These are phyloP conservation scores for Rhizopogon rudus DNA, from an alignment of 768 basidiomycete genomes.

Conservation along the genomic window DNA sequence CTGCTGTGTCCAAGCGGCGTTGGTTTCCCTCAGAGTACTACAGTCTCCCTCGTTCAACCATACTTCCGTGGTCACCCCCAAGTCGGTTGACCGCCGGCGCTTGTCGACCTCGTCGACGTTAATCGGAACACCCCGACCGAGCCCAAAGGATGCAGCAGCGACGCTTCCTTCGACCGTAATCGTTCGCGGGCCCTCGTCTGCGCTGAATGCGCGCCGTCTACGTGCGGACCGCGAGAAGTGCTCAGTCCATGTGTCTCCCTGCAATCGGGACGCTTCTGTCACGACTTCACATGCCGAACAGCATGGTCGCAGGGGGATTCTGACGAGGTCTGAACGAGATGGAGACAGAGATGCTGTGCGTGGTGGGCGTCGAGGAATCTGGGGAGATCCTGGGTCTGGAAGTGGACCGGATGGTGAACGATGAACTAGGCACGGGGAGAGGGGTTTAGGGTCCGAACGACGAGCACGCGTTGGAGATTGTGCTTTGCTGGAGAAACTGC, in stretches of 20 bases:
- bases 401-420: conserved; percentile 26
- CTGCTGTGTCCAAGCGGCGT: background rate
- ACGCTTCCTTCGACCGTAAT: conserved; percentile 25
- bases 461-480: conserved; percentile 38
- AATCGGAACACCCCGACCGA: conserved; percentile 30
- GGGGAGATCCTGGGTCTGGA: conserved; percentile 1
- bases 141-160: conserved; percentile 19
- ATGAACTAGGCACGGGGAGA: conserved; percentile 54
- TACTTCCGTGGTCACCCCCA: background rate
- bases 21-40: background rate
- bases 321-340: conserved; percentile 36
- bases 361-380: conserved; percentile 10
- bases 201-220: conserved; percentile 47
- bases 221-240: conserved; percentile 60
- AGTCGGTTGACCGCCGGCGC: conserved; percentile 43
- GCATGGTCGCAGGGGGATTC: conserved; percentile 68
- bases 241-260: conserved; percentile 58
- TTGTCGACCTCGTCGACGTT: conserved; percentile 65
- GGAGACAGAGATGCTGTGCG: conserved; percentile 26
- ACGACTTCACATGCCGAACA: conserved; percentile 57
- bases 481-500: conserved; percentile 39
- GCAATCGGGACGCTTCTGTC: conserved; percentile 50
- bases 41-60: conserved; percentile 5
- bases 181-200: conserved; percentile 26
- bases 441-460: conserved; percentile 27